Percentiles rank a stretch among this genome's conserved stretches.
These are phyloP conservation scores for Trichoderma erinaceum DNA, from an alignment of 495 filamentous ascomycete genomes.

Conservation along the genomic window DNA sequence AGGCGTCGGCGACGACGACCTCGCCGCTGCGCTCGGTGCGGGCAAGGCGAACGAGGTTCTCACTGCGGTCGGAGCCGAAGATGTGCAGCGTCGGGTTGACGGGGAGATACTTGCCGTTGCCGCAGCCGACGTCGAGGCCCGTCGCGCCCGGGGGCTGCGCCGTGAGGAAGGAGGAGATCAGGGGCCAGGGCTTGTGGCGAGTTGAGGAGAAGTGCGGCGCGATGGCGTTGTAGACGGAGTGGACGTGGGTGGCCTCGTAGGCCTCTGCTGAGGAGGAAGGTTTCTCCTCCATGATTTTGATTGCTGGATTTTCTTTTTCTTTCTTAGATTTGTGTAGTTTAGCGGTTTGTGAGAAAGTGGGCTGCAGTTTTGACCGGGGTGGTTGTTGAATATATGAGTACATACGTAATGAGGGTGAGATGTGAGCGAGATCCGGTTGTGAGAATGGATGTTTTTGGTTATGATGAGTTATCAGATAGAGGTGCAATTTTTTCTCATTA, in stretches of 20 bases:
- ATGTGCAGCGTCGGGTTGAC: constrained; percentile 78
- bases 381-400: no score
- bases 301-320: background rate
- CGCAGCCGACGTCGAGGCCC: constrained; percentile 87
- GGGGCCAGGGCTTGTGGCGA: constrained; percentile 96
- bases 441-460: no score
- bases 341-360: no score
- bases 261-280: constrained; percentile 31
- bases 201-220: constrained; percentile 92
- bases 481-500: no score
- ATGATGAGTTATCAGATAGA: no score
- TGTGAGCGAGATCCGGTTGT: no score
- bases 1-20: constrained; percentile 64
- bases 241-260: constrained; percentile 85
- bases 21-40: constrained; percentile 43
- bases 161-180: constrained; percentile 73
- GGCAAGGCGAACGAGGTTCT: constrained; percentile 71
- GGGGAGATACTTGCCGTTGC: constrained; percentile 90
- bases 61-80: constrained; percentile 80
- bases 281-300: background rate
- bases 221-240: constrained; percentile 90
- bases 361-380: no score
- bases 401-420: no score
- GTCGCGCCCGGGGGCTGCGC: constrained; percentile 64
- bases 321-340: background rate